These are phyloP conservation scores for Lactarius sp. DNA, from an alignment of 768 basidiomycete genomes.

Conservation along the genomic window DNA sequence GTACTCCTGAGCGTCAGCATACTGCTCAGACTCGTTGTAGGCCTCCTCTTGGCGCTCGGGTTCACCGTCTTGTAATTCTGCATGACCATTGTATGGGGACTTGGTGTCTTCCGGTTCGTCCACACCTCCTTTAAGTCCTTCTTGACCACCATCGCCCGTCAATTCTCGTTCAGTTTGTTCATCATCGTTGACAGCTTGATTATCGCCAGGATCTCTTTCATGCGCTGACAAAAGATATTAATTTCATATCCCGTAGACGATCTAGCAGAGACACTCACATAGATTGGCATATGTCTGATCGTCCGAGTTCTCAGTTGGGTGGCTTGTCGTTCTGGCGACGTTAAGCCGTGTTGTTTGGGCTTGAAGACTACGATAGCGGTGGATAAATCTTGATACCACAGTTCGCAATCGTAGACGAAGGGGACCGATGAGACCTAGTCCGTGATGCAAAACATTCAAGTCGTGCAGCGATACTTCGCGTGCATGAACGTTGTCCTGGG, in stretches of 20 bases:
- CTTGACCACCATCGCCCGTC: not conserved
- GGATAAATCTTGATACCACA: constrained; percentile 23
- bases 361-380: constrained; percentile 23
- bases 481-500: constrained; percentile 26
- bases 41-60: constrained; percentile 2
- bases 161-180: not conserved
- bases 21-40: constrained; percentile 13
- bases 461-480: constrained; percentile 28
- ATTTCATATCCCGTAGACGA: not conserved
- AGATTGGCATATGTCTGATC: not conserved
- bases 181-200: not conserved
- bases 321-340: not conserved
- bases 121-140: not conserved
- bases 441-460: constrained; percentile 25
- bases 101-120: constrained; percentile 8
- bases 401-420: constrained; percentile 25
- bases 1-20: constrained; percentile 15
- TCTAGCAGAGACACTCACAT: not conserved
- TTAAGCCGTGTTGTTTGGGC: constrained; percentile 14
- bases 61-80: constrained; percentile 8
- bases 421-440: constrained; percentile 24
- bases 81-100: not conserved
- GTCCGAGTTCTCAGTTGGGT: not conserved
- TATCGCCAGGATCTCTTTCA: not conserved
- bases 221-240: not conserved